Conservation (phyloP, 2,329 filamentous ascomycete genomes). For the Pseudopithomyces chartarum region DNA sequence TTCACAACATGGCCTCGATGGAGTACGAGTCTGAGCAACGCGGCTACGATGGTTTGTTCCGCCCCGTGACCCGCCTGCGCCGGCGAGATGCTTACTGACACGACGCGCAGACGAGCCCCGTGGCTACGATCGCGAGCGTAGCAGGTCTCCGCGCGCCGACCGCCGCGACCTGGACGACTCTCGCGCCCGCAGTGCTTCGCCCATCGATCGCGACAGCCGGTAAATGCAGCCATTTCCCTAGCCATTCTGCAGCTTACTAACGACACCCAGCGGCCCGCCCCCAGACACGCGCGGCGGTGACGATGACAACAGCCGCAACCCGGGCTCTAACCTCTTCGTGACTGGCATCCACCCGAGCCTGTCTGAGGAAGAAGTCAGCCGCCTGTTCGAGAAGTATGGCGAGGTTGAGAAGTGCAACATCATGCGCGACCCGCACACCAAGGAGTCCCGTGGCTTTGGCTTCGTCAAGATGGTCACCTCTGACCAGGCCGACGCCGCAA, state of each 20-base stretch:
- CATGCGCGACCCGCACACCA: slow-evolving; percentile 98
- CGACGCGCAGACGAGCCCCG: slow-evolving; percentile 59
- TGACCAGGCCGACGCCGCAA: slow-evolving; percentile 94
- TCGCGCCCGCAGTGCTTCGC: slow-evolving; percentile 68
- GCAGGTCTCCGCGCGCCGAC: slow-evolving; percentile 65
- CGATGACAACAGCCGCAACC: slow-evolving; percentile 83
- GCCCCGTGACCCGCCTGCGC: slow-evolving; percentile 11
- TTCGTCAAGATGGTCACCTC: slow-evolving; percentile 99
- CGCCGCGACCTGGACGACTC: slow-evolving; percentile 58
- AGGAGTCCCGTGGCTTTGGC: slow-evolving; percentile 97
- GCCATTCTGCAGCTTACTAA: slow-evolving; percentile 21
- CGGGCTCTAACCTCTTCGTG: slow-evolving; percentile 97
- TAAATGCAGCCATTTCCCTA: slow-evolving; percentile 19
- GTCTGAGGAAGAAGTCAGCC: slow-evolving; percentile 85
- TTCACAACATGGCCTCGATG: slow-evolving; percentile 54
- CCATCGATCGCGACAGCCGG: slow-evolving; percentile 59
- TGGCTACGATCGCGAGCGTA: slow-evolving; percentile 68
- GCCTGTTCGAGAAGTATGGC: slow-evolving; percentile 97
- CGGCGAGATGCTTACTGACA: slow-evolving; percentile 26
- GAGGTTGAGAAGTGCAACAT: slow-evolving; percentile 99
- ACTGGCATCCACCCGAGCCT: slow-evolving; percentile 96
- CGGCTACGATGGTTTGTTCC: slow-evolving; percentile 66
- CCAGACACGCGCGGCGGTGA: slow-evolving; percentile 63
- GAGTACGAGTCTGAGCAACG: slow-evolving; percentile 71
- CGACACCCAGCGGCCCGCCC: slow-evolving; percentile 50